Base-by-base conservation (phyloP, 371 early-diverging fungal species). In the Mucor indicus region DNA sequence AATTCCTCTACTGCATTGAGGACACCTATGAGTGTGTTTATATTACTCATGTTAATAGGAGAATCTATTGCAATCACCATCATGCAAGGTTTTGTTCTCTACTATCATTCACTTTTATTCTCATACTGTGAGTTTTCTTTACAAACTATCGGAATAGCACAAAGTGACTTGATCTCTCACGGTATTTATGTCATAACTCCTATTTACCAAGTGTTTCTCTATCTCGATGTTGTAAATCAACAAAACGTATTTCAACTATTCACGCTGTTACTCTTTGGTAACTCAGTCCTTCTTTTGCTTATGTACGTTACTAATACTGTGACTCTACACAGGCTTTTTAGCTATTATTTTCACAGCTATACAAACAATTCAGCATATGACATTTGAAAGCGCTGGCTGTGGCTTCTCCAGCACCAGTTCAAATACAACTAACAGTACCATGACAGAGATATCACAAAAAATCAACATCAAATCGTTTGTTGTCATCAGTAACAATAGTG, bases 201-300 rank as follows among this genome's bases (percentile, higher is more conserved):
- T 20, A 24, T 62, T 2, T 62, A 53, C 21, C 53, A 53, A 10
- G 6, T 42, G 6, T 33, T 57, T 12, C 20, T 62, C 7, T 53
- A 41, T 25, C 13, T 62, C 15, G 57, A 62, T 39, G 39, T 41
- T 8, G 17, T 61, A 27, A 15, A 38, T 1, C 57, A 52, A 31
- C 35, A 49, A 10, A 48, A 53, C 27, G 27, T 40, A 2, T n/a
- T 44, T 13, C 45, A 46, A 4, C 24, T 62, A 22, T 36, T 57
- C 15, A 29, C 38, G 0, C n/a, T 53, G 13, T 11, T 62, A 0
- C 11, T 57, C 10, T 62, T 53, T 49, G 54, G 62, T 53, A 55
- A 42, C 17, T 27, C 0, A 20, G 2, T 15, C n/a, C 12, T 10
- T 9, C 15, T n/a, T 19, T 30, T 25, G 12, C 8, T 37, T 16